Base-by-base conservation (phyloP, 176 grass and related monocot genomes). In the Musa troglodytarum region DNA sequence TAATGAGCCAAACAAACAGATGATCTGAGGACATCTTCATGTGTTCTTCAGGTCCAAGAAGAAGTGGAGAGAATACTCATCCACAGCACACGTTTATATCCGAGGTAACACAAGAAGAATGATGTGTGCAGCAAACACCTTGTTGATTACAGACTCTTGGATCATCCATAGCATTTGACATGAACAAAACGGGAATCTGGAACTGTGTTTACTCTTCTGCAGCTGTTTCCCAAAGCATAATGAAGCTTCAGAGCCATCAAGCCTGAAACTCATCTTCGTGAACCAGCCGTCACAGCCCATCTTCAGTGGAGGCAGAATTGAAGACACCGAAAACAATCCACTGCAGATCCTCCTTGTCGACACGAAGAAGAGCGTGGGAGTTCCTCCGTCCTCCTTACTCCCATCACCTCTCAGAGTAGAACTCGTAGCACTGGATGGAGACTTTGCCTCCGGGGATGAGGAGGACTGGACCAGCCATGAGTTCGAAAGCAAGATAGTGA, bases 251-350 rank as follows among this genome's bases (percentile, higher is more conserved):
- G 65, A 75, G 52, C 80, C 52, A 1, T 62, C 91, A 8, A 12
- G 64, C 65, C 75, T 75, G 79, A 88, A 55, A 70, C 82, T 99
- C 49, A 78, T 74, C 28, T 99, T 99, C 85, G 81, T 58, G 3
- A 28, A 3, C 5, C 79, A 56, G 9, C 91, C 86, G 3, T 1
- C 1, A 1, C 59, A 34, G 1, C 91, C 96, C 9, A 86, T 99
- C 69, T 99, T 92, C 81, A 99, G 91, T 0, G 86, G 96, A 23
- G 92, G 85, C 85, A 99, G 85, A 80, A 85, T 99, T 16, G 88
- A 95, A 54, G 91, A 72, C 76, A 3, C 0, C 9, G 51, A 81
- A 19, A 65, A 78, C 15, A 52, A 65, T 8, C 71, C 79, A 1
- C 87, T 95, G 52, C 81, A 99, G 83, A 54, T 99, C 28, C 23